Evolutionary conservation across 371 early-diverging fungal genomes (phyloP), one percentile per base, ranked within the genome.

Genomic region (Conidiobolus incongruus): DNA sequence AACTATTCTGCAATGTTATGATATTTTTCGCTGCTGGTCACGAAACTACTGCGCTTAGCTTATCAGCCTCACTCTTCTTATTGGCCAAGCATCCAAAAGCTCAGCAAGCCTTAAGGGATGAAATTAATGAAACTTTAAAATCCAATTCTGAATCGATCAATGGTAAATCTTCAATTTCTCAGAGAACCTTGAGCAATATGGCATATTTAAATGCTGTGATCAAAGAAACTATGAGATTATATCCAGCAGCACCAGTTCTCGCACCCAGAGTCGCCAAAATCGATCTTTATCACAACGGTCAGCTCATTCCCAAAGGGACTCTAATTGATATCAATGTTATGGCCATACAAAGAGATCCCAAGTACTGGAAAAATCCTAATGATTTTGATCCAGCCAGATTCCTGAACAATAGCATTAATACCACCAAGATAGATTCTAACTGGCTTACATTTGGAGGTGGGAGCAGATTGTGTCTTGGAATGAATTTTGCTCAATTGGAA

Each of bases 401-500:
- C n/a, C 10, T 34, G 17, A 44, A 32, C 30, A 16, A 28, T 2
- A 17, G 16, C n/a, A n/a, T n/a, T 19, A 16, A 28, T 13, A 39
- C 22, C 5, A 38, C 4, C 12, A 38, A 38, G 20, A 28, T 26
- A 5, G 28, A 23, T 8, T 4, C 11, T 6, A 13, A 2, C 3
- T 44, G 35, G 35, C 5, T 13, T 3, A 31, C 44, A 15, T 38
- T 38, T 24, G 39, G 39, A 12, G 39, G 39, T 4, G 39, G 39
- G 17, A 20, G 8, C 5, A 12, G 39, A 10, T 7, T 30, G 12
- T 71, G 74, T 35, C 52, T 70, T 33, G 74, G 69, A 30, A 56
- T 63, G 59, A 62, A 68, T 31, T 70, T 73, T 42, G 60, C 68
- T 1, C 49, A 68, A 44, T 47, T 60, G 7, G 66, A 67, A 20